A percentile compares a stretch with the other conserved stretches of the same genome.
phyloP scores from a whole-genome alignment of 352 stramenopile species.

The Blastocystis hominis region DNA sequence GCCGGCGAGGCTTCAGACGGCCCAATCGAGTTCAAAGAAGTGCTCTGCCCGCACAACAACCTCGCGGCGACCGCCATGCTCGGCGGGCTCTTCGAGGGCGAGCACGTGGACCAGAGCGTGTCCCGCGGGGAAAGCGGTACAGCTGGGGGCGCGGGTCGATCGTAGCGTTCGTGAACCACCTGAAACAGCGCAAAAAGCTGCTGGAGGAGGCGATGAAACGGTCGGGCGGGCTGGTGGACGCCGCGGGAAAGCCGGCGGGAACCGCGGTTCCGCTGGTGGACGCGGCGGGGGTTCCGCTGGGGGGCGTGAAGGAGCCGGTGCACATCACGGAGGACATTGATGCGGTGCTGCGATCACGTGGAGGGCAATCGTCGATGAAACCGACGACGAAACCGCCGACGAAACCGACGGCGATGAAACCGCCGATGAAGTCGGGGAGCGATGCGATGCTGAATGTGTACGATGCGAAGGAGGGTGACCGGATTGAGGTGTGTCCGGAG shows the following conservation, averaged over 20 bases:
- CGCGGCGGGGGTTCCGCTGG: neutral
- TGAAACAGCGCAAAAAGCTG: neutral
- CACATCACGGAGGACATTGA: conserved; percentile 53
- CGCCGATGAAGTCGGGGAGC: neutral
- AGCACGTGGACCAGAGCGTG: neutral
- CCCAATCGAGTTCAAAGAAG: conserved; percentile 9
- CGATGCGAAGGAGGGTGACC: conserved; percentile 68
- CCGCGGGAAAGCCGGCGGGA: neutral
- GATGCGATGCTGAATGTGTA: conserved; percentile 4
- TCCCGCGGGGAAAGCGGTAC: neutral
- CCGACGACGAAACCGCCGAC: neutral
- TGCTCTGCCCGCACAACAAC: conserved; percentile 52
- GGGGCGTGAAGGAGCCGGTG: neutral
- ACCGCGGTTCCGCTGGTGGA: neutral
- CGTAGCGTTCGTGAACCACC: conserved; percentile 21
- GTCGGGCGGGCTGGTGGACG: neutral
- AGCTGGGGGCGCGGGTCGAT: neutral
- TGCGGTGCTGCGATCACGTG: neutral
- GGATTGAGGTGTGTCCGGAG: conserved; percentile 77
- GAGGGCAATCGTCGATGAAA: neutral
- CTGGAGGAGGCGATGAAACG: conserved; percentile 1
- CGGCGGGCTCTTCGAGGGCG: conserved; percentile 26
- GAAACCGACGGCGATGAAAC: neutral
- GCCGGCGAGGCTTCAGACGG: neutral
- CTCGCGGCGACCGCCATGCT: conserved; percentile 43